Conservation (phyloP, 331 rosid genomes). For the Erythrophleum ivorense region DNA sequence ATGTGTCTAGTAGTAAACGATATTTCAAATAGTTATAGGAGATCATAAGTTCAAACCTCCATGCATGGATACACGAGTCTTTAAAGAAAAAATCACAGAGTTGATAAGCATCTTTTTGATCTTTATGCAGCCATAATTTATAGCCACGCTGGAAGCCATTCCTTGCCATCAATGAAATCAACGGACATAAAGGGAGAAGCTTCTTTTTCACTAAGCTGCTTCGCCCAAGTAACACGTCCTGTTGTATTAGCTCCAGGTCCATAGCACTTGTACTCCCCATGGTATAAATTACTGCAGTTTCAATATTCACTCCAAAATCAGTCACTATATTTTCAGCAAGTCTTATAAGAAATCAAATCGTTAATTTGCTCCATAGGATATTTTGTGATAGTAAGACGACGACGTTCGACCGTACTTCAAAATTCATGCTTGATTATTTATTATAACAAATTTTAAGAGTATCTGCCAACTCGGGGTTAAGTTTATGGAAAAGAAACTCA, state of each 20-base stretch:
- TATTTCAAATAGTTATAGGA: too few relatives aligned
- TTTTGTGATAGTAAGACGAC: too few relatives aligned
- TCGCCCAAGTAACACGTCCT: conserved; percentile 65
- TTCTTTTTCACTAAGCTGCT: conserved; percentile 60
- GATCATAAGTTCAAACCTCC: neutral
- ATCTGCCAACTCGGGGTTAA: too few relatives aligned
- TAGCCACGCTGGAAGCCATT: conserved; percentile 57
- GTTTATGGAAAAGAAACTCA: conserved; percentile 29
- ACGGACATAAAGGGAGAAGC: conserved; percentile 34
- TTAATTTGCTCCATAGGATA: too few relatives aligned
- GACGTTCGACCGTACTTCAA: too few relatives aligned
- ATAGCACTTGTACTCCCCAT: conserved; percentile 63
- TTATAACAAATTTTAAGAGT: too few relatives aligned
- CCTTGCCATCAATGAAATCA: conserved; percentile 46
- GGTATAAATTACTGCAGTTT: conserved; percentile 57
- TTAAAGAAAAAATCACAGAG: neutral
- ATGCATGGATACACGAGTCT: neutral
- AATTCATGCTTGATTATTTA: too few relatives aligned
- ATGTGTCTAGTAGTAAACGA: neutral
- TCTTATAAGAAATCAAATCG: too few relatives aligned
- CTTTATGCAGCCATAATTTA: neutral
- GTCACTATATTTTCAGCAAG: neutral
- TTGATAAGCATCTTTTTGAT: neutral
- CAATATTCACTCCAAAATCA: neutral
- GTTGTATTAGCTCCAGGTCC: conserved; percentile 67